Conservation (phyloP, 108 stramenopile genomes). For the Discostella stelligeroides region DNA sequence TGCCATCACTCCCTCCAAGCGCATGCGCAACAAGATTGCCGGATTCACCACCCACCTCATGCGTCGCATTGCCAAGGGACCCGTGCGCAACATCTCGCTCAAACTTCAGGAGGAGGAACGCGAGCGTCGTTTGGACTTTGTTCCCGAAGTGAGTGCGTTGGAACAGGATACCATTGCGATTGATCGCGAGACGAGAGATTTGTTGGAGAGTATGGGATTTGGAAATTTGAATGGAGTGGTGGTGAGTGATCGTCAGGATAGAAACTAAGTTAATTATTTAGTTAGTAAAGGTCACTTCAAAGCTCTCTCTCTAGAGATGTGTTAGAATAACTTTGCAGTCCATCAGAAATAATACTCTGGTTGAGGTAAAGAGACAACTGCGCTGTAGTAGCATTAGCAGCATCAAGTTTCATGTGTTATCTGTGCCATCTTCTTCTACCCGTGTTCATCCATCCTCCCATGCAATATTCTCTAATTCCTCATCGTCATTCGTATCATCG, state of each 20-base stretch:
- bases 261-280: slow-evolving; percentile 39
- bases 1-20: slow-evolving; percentile 98
- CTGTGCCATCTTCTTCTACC: too few relatives aligned
- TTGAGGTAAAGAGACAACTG: too few relatives aligned
- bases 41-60: slow-evolving; percentile 99
- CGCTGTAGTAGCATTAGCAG: too few relatives aligned
- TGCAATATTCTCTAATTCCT: slow-evolving; percentile 28
- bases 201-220: slow-evolving; percentile 94
- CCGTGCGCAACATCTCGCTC: slow-evolving; percentile 98
- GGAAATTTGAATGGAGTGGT: slow-evolving; percentile 80
- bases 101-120: slow-evolving; percentile 99
- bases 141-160: slow-evolving; percentile 99
- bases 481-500: slow-evolving; percentile 38
- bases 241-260: slow-evolving; percentile 54
- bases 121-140: slow-evolving; percentile 99
- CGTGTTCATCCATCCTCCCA: slow-evolving; percentile 43
- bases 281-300: too few relatives aligned
- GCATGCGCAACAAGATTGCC: slow-evolving; percentile 99
- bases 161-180: slow-evolving; percentile 95
- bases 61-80: slow-evolving; percentile 99
- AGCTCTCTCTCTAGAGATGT: too few relatives aligned
- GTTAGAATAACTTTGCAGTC: too few relatives aligned
- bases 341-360: too few relatives aligned
- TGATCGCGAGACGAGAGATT: slow-evolving; percentile 96
- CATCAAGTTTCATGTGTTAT: too few relatives aligned